phyloP scores from a whole-genome alignment of 768 basidiomycete genomes.

The Tephrocybe sp. region DNA sequence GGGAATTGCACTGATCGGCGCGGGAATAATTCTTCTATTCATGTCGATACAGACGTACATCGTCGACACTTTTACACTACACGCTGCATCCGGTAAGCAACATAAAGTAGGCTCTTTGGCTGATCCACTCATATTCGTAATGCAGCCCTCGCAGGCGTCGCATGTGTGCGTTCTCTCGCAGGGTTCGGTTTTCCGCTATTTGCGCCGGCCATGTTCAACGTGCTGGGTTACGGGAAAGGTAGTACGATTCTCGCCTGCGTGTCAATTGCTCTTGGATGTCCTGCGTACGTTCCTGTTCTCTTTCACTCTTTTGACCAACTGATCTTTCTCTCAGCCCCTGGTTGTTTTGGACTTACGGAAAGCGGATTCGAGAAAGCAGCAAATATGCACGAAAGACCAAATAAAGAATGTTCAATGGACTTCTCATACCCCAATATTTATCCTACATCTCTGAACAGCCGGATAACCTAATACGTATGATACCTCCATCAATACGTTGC shows the following conservation, averaged over 20 bases:
- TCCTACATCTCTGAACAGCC: no score
- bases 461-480: no score
- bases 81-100: slow-evolving; percentile 59
- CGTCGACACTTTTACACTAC: slow-evolving; percentile 61
- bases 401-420: no score
- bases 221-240: slow-evolving; percentile 69
- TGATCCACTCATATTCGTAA: not conserved
- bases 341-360: slow-evolving; percentile 33
- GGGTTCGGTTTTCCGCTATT: slow-evolving; percentile 83
- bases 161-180: slow-evolving; percentile 58
- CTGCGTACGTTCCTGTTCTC: slow-evolving; percentile 37
- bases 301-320: not conserved
- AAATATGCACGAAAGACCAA: slow-evolving; percentile 31
- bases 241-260: slow-evolving; percentile 60
- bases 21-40: slow-evolving; percentile 58
- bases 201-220: slow-evolving; percentile 64
- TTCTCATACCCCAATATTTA: no score
- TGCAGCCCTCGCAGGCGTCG: slow-evolving; percentile 60
- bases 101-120: not conserved
- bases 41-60: slow-evolving; percentile 66
- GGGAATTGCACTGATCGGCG: slow-evolving; percentile 51
- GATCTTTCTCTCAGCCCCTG: slow-evolving; percentile 21
- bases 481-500: no score
- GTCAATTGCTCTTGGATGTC: slow-evolving; percentile 59
- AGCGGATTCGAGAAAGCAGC: slow-evolving; percentile 47